Evolutionary conservation across 768 basidiomycete genomes (phyloP).

Genomic region (Leccinum truebloodii): DNA sequence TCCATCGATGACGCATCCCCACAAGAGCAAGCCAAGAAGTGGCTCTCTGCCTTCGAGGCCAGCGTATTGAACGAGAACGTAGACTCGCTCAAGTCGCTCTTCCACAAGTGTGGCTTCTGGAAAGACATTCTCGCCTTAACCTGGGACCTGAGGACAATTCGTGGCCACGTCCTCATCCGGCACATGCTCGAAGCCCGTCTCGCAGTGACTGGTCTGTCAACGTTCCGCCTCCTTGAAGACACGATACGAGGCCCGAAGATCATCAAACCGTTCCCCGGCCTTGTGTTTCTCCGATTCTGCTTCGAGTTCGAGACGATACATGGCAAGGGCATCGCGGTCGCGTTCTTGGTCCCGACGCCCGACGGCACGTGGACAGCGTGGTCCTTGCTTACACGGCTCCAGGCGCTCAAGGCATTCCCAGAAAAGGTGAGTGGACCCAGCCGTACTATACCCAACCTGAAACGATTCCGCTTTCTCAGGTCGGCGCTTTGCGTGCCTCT

Average conservation of each 20-base stretch:
- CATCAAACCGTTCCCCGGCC: conserved; percentile 47
- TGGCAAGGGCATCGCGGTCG: conserved; percentile 53
- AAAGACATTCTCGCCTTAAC: conserved; percentile 55
- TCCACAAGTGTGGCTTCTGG: conserved; percentile 41
- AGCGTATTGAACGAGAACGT: conserved; percentile 6
- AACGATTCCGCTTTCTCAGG: conserved; percentile 8
- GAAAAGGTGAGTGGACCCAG: conserved; percentile 37
- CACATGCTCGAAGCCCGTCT: conserved; percentile 41
- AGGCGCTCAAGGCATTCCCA: conserved; percentile 52
- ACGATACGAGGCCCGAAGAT: conserved; percentile 32
- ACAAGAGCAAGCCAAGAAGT: conserved; percentile 8
- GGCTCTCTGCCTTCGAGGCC: conserved; percentile 22
- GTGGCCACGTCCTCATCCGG: conserved; percentile 37
- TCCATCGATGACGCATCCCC: conserved; percentile 15
- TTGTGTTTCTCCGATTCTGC: conserved; percentile 57
- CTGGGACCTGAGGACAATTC: conserved; percentile 54
- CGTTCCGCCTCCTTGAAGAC: conserved; percentile 24
- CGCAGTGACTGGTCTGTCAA: conserved; percentile 16
- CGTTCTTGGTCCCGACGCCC: conserved; percentile 47
- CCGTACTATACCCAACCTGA: neutral
- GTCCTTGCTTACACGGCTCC: conserved; percentile 58
- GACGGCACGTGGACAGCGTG: conserved; percentile 56
- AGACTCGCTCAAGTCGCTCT: conserved; percentile 10
- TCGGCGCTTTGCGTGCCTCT: conserved; percentile 42
- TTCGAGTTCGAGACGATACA: conserved; percentile 55